Percentiles rank a stretch among this genome's conserved stretches.
phyloP scores from a whole-genome alignment of 495 filamentous ascomycete species.

The Aspergillus avenaceus region DNA sequence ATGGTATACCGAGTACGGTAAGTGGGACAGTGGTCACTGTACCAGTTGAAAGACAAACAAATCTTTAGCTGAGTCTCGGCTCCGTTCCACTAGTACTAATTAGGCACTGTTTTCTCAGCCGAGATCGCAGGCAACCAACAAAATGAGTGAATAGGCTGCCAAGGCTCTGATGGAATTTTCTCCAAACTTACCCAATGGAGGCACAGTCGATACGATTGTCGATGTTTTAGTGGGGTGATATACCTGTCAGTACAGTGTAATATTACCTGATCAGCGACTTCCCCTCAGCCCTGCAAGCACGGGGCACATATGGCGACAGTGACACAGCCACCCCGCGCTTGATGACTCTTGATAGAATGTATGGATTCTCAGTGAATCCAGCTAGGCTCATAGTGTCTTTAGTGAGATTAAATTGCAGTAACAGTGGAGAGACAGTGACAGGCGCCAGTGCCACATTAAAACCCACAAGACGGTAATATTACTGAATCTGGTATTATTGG shows the following conservation, averaged over 20 bases:
- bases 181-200: not conserved
- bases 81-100: not conserved
- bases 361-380: too few relatives aligned
- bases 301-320: not conserved
- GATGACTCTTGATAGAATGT: not conserved
- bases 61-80: not conserved
- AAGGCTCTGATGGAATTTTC: not conserved
- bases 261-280: too few relatives aligned
- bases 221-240: not conserved
- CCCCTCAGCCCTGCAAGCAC: slow-evolving; percentile 3
- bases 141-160: not conserved
- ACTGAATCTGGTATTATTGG: slow-evolving; percentile 2
- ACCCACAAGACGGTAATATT: not conserved
- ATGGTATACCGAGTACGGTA: not conserved
- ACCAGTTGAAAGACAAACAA: not conserved
- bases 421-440: not conserved
- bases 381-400: too few relatives aligned
- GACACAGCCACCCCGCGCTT: slow-evolving; percentile 1
- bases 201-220: not conserved
- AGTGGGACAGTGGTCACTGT: not conserved
- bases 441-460: not conserved
- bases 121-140: not conserved
- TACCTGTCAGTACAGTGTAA: too few relatives aligned
- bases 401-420: not conserved
- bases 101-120: not conserved